phyloP scores from a whole-genome alignment of 2,329 filamentous ascomycete genomes.

The Juglanconis sp. region DNA sequence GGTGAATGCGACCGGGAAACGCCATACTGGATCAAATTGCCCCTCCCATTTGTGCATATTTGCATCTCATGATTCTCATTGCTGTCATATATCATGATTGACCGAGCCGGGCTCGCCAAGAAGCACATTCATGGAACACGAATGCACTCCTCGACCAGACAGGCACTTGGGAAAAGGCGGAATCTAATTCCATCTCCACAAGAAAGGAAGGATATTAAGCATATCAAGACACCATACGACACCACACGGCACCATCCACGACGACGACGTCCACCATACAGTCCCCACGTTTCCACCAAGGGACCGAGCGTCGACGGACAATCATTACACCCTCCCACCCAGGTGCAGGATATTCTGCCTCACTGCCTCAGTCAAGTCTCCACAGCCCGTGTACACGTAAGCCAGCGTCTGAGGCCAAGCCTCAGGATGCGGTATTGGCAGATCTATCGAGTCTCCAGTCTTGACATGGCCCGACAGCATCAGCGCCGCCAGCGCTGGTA shows the following conservation, averaged over 20 bases:
- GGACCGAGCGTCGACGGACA: background rate
- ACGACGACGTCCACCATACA: background rate
- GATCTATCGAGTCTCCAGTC: slow-evolving; percentile 52
- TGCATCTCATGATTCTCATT: background rate
- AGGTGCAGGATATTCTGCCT: slow-evolving; percentile 53
- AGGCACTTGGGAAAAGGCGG: no score
- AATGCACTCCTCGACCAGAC: no score
- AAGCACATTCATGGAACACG: background rate
- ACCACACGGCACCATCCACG: no score
- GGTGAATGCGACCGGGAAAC: no score
- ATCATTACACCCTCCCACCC: slow-evolving; percentile 42
- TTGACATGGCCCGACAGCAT: slow-evolving; percentile 52
- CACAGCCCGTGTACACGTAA: slow-evolving; percentile 52
- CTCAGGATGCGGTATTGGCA: slow-evolving; percentile 55
- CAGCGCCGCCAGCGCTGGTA: slow-evolving; percentile 53
- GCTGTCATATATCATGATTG: background rate
- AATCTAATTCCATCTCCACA: no score
- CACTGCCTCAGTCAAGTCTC: slow-evolving; percentile 42
- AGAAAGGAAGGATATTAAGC: no score
- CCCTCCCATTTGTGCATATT: background rate
- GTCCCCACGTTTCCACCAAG: no score
- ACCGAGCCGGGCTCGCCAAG: background rate
- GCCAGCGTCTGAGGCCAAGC: slow-evolving; percentile 54
- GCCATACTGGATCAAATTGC: no score
- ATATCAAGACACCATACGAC: no score